Conservation (phyloP, 2,329 filamentous ascomycete species). For the Clarireedia sp. region DNA sequence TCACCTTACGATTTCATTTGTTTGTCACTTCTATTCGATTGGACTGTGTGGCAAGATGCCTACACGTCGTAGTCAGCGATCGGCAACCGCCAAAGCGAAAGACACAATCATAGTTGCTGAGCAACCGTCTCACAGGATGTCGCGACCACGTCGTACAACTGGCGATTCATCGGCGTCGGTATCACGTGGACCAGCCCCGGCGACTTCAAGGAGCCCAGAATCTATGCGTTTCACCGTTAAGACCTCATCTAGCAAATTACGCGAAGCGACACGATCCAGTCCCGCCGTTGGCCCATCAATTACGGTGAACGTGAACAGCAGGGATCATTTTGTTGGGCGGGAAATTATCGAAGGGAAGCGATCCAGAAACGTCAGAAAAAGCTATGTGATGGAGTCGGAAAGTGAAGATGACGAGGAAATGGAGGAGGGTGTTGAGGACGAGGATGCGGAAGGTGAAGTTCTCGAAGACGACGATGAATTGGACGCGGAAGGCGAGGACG, state of each 20-base stretch:
- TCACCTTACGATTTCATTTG: neutral
- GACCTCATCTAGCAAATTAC: conserved; percentile 28
- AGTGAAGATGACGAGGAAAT: conserved; percentile 28
- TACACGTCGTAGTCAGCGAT: conserved; percentile 26
- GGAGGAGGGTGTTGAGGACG: conserved; percentile 22
- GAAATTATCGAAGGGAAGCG: conserved; percentile 28
- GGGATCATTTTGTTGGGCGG: conserved; percentile 24
- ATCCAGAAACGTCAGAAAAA: conserved; percentile 28
- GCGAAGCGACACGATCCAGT: conserved; percentile 26
- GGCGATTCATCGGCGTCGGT: conserved; percentile 25
- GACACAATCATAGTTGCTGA: conserved; percentile 26
- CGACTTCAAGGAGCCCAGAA: conserved; percentile 19
- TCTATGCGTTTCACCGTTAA: conserved; percentile 30
- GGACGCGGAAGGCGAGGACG: conserved; percentile 33
- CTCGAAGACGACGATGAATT: conserved; percentile 34
- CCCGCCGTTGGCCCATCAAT: conserved; percentile 14
- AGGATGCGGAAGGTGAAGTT: conserved; percentile 33
- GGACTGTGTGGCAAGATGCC: conserved; percentile 18
- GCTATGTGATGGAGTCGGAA: conserved; percentile 40
- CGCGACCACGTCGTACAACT: conserved; percentile 24
- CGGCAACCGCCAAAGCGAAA: conserved; percentile 23
- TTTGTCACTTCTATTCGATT: conserved; percentile 7
- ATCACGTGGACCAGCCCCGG: conserved; percentile 24
- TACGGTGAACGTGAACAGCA: conserved; percentile 15
- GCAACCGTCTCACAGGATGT: conserved; percentile 18